A percentile compares a stretch with the other conserved stretches of the same genome.
phyloP scores from a whole-genome alignment of 2,329 filamentous ascomycete genomes.

The Aspergillus spinulosporus region DNA sequence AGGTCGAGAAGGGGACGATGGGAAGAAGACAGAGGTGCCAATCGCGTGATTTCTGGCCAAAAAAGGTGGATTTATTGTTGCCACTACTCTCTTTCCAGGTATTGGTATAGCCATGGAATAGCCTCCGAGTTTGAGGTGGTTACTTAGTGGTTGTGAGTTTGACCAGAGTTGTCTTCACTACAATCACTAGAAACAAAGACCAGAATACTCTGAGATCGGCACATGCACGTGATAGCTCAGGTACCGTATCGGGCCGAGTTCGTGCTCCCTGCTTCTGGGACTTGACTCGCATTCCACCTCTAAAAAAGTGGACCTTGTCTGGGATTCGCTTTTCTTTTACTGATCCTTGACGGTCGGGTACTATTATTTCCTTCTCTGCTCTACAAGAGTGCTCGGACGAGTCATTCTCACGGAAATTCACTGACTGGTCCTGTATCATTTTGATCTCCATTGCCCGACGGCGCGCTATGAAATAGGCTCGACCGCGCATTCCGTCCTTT shows the following conservation, averaged over 20 bases:
- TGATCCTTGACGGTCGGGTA: conserved; percentile 1
- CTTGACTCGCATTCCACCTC: conserved; percentile 2
- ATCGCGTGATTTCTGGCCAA: conserved; percentile 26
- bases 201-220: neutral
- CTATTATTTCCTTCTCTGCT: neutral
- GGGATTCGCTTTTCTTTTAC: conserved; percentile 1
- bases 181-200: no score
- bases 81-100: no score
- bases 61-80: neutral
- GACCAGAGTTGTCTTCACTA: no score
- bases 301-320: conserved; percentile 11
- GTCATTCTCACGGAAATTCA: neutral
- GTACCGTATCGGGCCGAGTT: neutral
- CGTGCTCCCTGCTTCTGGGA: neutral
- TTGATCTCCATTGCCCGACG: neutral
- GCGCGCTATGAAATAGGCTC: conserved; percentile 9
- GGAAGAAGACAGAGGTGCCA: conserved; percentile 12
- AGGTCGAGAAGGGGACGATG: conserved; percentile 21
- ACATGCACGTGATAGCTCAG: conserved; percentile 9
- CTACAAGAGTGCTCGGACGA: neutral
- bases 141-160: no score
- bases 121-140: no score
- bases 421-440: conserved; percentile 5
- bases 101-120: no score
- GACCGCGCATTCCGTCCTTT: neutral